A percentile compares a stretch with the other conserved stretches of the same genome.
phyloP scores from a whole-genome alignment of 2,329 filamentous ascomycete genomes.

The Didymosphaeria variabile region DNA sequence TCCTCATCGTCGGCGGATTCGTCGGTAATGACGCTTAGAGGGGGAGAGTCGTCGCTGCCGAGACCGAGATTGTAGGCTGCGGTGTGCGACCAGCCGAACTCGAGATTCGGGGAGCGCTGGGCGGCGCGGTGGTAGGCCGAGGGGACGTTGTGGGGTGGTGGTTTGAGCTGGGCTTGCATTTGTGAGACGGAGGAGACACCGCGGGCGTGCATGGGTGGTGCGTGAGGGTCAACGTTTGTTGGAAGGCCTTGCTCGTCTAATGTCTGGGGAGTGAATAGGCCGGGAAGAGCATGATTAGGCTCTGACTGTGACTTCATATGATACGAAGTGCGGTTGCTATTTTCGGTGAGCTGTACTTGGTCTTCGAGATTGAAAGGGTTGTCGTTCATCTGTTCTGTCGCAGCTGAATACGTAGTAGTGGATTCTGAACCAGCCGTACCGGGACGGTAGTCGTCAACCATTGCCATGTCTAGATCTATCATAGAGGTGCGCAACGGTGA shows the following conservation, averaged over 20 bases:
- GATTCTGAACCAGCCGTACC: constrained; percentile 53
- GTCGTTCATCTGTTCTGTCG: constrained; percentile 53
- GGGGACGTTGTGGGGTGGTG: constrained; percentile 31
- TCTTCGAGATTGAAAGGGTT: constrained; percentile 62
- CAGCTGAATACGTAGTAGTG: constrained; percentile 44
- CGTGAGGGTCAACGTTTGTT: constrained; percentile 39
- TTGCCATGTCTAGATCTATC: constrained; percentile 54
- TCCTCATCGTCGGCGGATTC: constrained; percentile 46
- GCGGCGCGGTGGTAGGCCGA: constrained; percentile 30
- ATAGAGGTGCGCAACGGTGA: constrained; percentile 53
- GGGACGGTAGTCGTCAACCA: constrained; percentile 53
- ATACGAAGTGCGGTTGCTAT: constrained; percentile 49
- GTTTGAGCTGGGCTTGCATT: constrained; percentile 38
- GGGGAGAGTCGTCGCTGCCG: constrained; percentile 39
- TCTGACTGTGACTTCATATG: constrained; percentile 53
- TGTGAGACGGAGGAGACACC: constrained; percentile 48
- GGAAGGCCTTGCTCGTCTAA: constrained; percentile 48
- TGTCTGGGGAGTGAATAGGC: constrained; percentile 47
- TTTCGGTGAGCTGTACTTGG: constrained; percentile 49
- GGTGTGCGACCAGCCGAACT: constrained; percentile 44
- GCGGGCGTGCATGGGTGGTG: constrained; percentile 43
- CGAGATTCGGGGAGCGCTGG: constrained; percentile 40
- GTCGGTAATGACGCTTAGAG: constrained; percentile 42
- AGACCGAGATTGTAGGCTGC: constrained; percentile 42
- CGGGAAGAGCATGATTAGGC: constrained; percentile 48